Conservation (phyloP, 441 rosid species). For the Aleurites moluccanus region DNA sequence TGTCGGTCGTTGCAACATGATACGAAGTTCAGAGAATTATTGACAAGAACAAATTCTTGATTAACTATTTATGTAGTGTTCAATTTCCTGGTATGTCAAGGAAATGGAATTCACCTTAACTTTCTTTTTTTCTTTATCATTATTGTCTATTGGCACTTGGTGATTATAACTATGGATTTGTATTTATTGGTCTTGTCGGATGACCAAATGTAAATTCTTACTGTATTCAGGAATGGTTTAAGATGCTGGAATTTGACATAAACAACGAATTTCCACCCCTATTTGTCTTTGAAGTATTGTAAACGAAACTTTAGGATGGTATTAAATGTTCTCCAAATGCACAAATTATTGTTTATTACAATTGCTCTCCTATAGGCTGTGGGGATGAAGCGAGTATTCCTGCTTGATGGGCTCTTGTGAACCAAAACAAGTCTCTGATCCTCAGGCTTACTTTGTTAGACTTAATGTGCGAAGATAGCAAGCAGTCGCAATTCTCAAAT, state of each 20-base stretch:
- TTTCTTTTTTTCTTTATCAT: background rate
- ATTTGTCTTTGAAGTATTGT: background rate
- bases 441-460: too few relatives aligned
- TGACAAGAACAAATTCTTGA: conserved; percentile 10
- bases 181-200: background rate
- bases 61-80: background rate
- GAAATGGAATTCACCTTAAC: background rate
- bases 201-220: background rate
- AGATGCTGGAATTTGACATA: background rate
- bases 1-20: conserved; percentile 65
- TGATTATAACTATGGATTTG: background rate
- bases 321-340: too few relatives aligned
- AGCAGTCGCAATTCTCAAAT: too few relatives aligned
- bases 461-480: too few relatives aligned
- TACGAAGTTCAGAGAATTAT: conserved; percentile 35
- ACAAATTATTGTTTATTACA: too few relatives aligned
- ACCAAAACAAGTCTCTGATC: too few relatives aligned
- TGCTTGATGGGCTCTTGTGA: background rate
- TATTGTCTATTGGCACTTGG: background rate
- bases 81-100: background rate
- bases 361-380: too few relatives aligned
- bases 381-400: background rate
- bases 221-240: background rate
- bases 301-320: background rate
- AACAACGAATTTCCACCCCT: background rate